These are phyloP conservation scores for Talaromyces adpressus DNA, from an alignment of 495 filamentous ascomycete genomes.

Conservation along the genomic window DNA sequence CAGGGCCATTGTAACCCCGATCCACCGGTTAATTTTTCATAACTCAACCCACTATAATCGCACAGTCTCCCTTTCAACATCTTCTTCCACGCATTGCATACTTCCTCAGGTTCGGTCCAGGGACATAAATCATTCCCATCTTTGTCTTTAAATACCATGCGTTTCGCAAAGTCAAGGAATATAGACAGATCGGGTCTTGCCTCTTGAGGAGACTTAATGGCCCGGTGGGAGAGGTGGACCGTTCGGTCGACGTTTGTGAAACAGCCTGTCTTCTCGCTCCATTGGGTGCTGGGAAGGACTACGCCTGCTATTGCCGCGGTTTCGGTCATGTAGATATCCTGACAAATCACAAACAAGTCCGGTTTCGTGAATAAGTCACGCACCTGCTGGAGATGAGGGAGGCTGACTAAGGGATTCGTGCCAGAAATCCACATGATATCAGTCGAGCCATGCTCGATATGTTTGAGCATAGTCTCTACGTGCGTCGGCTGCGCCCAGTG, in stretches of 20 bases:
- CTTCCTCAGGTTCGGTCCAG: conserved; percentile 12
- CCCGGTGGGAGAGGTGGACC: conserved; percentile 16
- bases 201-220: conserved; percentile 15
- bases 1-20: background rate
- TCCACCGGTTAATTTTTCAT: background rate
- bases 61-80: conserved; percentile 15
- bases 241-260: conserved; percentile 20
- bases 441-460: background rate
- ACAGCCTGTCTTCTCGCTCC: conserved; percentile 18
- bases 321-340: background rate
- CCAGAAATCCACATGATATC: conserved; percentile 1
- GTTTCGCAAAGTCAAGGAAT: conserved; percentile 16
- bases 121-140: conserved; percentile 13
- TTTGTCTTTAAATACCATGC: conserved; percentile 17
- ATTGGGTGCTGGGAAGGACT: conserved; percentile 16
- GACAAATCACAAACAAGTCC: background rate
- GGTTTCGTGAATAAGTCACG: background rate
- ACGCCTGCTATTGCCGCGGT: conserved; percentile 5
- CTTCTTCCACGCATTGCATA: conserved; percentile 17
- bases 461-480: conserved; percentile 4
- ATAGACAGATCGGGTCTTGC: conserved; percentile 13
- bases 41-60: conserved; percentile 13
- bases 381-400: background rate
- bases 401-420: background rate
- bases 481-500: conserved; percentile 16